Evolutionary conservation across 2,329 filamentous ascomycete species (phyloP).

Genomic region (Colletotrichum lentis): DNA sequence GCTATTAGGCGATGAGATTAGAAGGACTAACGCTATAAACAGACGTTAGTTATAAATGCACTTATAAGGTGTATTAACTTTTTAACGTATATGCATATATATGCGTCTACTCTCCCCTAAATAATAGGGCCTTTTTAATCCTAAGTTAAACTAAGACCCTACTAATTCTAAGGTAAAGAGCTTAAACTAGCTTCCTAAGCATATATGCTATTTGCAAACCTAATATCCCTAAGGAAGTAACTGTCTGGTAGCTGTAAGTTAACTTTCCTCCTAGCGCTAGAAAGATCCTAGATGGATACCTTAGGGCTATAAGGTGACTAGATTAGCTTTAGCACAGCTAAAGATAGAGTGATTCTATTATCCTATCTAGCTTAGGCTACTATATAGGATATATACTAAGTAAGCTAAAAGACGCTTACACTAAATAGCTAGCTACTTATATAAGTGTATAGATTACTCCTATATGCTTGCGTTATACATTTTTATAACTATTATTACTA

Average conservation of each 20-base stretch:
- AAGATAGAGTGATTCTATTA: background rate
- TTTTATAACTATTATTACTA: background rate
- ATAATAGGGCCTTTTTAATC: no score
- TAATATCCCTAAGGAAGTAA: background rate
- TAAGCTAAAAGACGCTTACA: background rate
- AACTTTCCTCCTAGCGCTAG: background rate
- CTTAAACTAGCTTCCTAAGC: background rate
- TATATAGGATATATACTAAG: background rate
- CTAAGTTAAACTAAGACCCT: no score
- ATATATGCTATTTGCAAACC: background rate
- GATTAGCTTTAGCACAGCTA: background rate
- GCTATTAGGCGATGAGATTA: no score
- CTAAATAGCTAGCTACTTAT: background rate
- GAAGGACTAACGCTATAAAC: no score
- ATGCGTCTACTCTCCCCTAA: no score
- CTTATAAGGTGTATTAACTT: no score
- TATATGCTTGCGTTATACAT: background rate
- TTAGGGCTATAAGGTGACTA: background rate
- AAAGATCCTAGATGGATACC: background rate
- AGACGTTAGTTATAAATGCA: no score
- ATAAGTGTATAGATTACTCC: background rate
- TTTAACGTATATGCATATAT: no score
- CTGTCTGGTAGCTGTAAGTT: background rate
- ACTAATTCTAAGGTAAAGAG: background rate
- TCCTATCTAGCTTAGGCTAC: background rate